Conservation (phyloP, 1,284 basidiomycete genomes). For the Cryptococcus sp. region DNA sequence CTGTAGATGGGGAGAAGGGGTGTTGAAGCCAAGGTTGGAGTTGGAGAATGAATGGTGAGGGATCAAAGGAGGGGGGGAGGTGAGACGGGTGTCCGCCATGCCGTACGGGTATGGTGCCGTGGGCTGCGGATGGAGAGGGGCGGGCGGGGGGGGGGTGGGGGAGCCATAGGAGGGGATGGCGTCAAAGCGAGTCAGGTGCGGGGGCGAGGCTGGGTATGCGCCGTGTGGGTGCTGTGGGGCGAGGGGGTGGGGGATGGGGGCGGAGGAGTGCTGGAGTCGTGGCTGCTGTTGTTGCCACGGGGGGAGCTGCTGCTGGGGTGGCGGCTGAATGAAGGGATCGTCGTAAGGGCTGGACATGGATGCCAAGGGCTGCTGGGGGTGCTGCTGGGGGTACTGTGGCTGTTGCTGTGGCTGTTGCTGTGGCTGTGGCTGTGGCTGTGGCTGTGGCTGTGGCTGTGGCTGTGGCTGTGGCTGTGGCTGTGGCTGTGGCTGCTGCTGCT, state of each 20-base stretch:
- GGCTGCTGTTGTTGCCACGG: conserved; percentile 4
- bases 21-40: conserved; percentile 5
- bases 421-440: neutral
- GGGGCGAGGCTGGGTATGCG: conserved; percentile 1
- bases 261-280: conserved; percentile 6
- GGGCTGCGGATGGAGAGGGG: neutral
- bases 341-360: conserved; percentile 9
- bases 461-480: neutral
- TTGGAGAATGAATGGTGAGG: conserved; percentile 25
- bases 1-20: conserved; percentile 3
- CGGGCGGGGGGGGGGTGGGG: conserved; percentile 2
- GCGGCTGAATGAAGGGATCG: neutral
- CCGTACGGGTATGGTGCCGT: conserved; percentile 19
- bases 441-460: conserved; percentile 4
- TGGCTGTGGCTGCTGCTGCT: conserved; percentile 9
- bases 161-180: conserved; percentile 21
- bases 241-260: conserved; percentile 3
- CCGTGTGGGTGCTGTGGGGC: neutral
- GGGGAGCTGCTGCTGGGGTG: conserved; percentile 5
- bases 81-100: conserved; percentile 26
- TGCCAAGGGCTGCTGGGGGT: conserved; percentile 25
- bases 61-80: conserved; percentile 38
- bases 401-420: conserved; percentile 10
- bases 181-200: conserved; percentile 19
- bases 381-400: conserved; percentile 24